phyloP scores from a whole-genome alignment of 148 eudicot genomes.

The Euryodendron excelsum region DNA sequence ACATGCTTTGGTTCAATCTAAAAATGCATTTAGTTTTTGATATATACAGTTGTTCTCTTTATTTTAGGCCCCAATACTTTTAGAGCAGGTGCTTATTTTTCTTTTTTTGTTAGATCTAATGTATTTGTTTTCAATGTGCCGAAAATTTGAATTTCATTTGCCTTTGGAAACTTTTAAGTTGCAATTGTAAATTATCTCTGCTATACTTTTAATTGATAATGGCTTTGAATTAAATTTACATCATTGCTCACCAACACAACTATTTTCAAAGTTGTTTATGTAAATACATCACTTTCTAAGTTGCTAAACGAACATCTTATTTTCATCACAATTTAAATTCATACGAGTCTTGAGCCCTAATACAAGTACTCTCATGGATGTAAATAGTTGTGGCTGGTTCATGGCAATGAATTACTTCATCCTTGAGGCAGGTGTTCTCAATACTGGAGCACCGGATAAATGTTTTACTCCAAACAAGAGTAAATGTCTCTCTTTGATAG shows the following conservation, averaged over 20 bases:
- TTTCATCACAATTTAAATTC: background rate
- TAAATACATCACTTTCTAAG: background rate
- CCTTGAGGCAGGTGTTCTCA: conserved; percentile 68
- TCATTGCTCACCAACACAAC: background rate
- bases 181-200: background rate
- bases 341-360: background rate
- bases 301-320: background rate
- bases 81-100: conserved; percentile 59
- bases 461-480: background rate
- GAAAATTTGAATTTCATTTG: too few relatives aligned
- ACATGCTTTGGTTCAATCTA: background rate
- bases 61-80: conserved; percentile 71
- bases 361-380: background rate
- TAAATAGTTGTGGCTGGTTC: conserved; percentile 83
- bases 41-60: conserved; percentile 5
- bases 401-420: conserved; percentile 97
- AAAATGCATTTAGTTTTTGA: background rate
- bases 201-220: background rate
- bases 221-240: too few relatives aligned
- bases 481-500: background rate
- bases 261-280: background rate
- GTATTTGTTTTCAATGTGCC: background rate
- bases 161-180: background rate
- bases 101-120: background rate
- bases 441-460: background rate